These are phyloP conservation scores for Chlorella variabilis DNA, from an alignment of 163 green algal genomes.

Conservation along the genomic window DNA sequence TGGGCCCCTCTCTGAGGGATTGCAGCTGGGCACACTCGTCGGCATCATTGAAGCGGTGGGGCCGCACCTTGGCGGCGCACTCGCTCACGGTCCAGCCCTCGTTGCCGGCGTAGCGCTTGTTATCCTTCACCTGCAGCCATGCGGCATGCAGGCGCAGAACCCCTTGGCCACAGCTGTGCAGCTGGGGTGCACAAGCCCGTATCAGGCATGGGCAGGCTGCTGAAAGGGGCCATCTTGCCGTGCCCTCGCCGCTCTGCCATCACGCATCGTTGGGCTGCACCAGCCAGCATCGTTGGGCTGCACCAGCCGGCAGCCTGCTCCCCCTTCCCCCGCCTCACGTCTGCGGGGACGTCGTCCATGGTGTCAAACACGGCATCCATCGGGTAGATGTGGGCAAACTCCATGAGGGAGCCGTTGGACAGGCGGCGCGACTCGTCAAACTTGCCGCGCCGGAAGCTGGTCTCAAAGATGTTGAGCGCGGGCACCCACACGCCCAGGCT, in stretches of 20 bases:
- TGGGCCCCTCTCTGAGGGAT: not conserved
- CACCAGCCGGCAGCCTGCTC: too few species aligned
- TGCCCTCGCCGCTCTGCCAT: not conserved
- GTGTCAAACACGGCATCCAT: conserved; percentile 99
- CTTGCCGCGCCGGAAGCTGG: conserved; percentile 87
- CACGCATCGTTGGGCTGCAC: too few species aligned
- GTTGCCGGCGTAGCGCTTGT: conserved; percentile 95
- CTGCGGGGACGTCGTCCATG: conserved; percentile 94
- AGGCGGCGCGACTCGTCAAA: conserved; percentile 96
- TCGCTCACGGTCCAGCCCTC: conserved; percentile 92
- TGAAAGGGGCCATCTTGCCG: too few species aligned
- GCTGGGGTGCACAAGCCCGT: too few species aligned
- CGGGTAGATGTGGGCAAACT: conserved; percentile 96
- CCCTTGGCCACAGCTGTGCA: not conserved
- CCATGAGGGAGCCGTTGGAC: conserved; percentile 91
- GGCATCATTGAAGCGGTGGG: too few species aligned
- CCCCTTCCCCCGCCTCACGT: conserved; percentile 63
- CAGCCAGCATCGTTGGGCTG: too few species aligned
- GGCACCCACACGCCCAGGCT: conserved; percentile 98
- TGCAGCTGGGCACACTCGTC: too few species aligned
- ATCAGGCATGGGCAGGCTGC: too few species aligned
- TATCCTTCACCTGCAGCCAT: conserved; percentile 80
- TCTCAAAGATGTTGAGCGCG: conserved; percentile 99
- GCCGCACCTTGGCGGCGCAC: conserved; percentile 73
- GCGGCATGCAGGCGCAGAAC: too few species aligned